Conservation (phyloP, 495 filamentous ascomycete genomes). For the Neurospora sp. region DNA sequence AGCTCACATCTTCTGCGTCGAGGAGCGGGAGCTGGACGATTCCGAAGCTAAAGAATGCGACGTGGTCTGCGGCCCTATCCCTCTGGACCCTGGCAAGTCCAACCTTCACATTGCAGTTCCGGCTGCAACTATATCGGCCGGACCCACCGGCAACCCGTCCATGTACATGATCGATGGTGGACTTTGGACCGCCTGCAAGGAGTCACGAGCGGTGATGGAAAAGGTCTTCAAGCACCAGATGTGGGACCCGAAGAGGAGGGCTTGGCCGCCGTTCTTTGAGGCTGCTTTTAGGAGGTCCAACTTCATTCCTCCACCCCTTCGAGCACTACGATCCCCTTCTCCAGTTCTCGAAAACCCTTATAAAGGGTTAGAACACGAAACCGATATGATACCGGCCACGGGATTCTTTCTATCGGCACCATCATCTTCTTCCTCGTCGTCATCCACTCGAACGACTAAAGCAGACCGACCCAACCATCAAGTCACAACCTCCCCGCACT, state of each 20-base stretch:
- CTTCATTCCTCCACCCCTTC: neutral
- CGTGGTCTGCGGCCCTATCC: neutral
- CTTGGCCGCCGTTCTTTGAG: neutral
- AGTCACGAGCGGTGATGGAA: neutral
- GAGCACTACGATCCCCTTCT: neutral
- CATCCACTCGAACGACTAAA: neutral
- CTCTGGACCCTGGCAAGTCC: neutral
- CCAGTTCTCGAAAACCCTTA: neutral
- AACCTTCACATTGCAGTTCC: neutral
- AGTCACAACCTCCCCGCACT: neutral
- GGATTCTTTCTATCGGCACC: neutral
- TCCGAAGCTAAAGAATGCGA: neutral
- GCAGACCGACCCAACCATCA: neutral
- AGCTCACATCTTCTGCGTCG: neutral
- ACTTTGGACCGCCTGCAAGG: slow-evolving; percentile 1
- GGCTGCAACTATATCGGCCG: neutral
- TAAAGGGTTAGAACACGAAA: neutral
- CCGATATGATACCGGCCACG: neutral
- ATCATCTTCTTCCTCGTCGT: neutral
- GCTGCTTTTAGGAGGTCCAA: neutral
- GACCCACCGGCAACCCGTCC: neutral
- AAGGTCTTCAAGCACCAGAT: neutral
- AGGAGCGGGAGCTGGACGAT: neutral
- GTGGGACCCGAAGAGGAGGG: neutral
- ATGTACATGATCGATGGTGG: neutral